Evolutionary conservation across 2,329 filamentous ascomycete species (phyloP), one percentile per base, ranked within the genome.

Genomic region (Coleophoma cylindrospora): DNA sequence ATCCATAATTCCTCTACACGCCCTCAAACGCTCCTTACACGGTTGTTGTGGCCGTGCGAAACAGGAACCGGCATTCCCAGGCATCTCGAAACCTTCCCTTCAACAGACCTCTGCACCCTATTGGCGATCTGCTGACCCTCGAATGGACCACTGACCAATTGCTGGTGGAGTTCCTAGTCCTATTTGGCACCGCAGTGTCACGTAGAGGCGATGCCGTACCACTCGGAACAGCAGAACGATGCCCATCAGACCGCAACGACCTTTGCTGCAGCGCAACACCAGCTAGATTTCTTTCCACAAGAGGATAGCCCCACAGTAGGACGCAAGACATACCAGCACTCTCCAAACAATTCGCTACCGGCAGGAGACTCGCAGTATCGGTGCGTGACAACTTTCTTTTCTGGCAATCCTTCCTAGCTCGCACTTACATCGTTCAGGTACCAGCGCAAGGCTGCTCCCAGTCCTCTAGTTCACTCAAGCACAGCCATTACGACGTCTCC

Each of bases 391-490:
- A 21, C n/a, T 14, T 48, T 34, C 47, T 43, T 36, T 22, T 43
- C 27, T 27, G 27, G 27, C 27, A 27, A 27, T 27, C 27, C 27
- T 27, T 27, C 34, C 50, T 50, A 47, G 57, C 55, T 53, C 52
- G 52, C 54, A 55, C 55, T 58, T 40, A 62, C 54, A 47, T 27
- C 27, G 6, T 27, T 27, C 53, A 65, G 64, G 52, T 63, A 61
- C 54, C 58, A 57, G 46, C 61, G 62, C 48, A 66, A 62, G 57
- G 54, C 64, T 53, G 61, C 60, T 54, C 63, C 63, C 33, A 66
- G 63, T 57, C 64, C 64, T 46, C 50, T 66, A 45, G 19, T 13
- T 22, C 61, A 65, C 52, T 63, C 62, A 21, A 67, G 57, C 45
- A 65, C 57, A 3, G 59, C 58, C 45, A 22, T 22, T 21, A 55